Evolutionary conservation across 2,329 filamentous ascomycete species (phyloP).

Genomic region (Ceratocystis destructans): DNA sequence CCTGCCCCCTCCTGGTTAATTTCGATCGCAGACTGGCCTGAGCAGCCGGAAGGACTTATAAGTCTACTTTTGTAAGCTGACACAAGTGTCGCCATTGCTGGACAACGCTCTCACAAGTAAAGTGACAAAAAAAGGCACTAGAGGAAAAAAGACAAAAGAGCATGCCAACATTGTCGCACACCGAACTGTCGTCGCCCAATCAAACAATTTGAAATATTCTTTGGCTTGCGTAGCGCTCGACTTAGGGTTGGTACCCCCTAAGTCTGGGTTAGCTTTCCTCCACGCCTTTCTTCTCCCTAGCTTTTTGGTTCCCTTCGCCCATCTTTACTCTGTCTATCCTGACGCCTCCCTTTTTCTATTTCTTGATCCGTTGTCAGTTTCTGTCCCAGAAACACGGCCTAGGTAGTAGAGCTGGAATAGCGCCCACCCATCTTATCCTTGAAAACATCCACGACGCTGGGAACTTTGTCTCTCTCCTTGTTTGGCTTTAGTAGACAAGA

Average conservation of each 20-base stretch:
- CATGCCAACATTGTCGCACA: no score
- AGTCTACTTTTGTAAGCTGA: background rate
- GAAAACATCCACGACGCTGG: background rate
- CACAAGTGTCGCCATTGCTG: background rate
- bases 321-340: background rate
- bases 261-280: background rate
- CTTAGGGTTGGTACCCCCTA: background rate
- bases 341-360: background rate
- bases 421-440: background rate
- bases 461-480: conserved; percentile 3
- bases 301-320: background rate
- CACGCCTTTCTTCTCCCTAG: background rate
- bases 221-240: no score
- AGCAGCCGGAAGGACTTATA: conserved; percentile 3
- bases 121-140: background rate
- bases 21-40: background rate
- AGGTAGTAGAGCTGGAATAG: conserved; percentile 1
- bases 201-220: background rate
- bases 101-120: no score
- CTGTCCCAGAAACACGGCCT: conserved; percentile 5
- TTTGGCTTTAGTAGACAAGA: background rate
- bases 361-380: background rate
- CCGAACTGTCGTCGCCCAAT: background rate
- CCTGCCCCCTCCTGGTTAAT: background rate
- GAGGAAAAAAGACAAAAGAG: background rate